A percentile compares a stretch with the other conserved stretches of the same genome.
These are phyloP conservation scores for Colletotrichum incanum DNA, from an alignment of 2,329 filamentous ascomycete genomes.

Conservation along the genomic window DNA sequence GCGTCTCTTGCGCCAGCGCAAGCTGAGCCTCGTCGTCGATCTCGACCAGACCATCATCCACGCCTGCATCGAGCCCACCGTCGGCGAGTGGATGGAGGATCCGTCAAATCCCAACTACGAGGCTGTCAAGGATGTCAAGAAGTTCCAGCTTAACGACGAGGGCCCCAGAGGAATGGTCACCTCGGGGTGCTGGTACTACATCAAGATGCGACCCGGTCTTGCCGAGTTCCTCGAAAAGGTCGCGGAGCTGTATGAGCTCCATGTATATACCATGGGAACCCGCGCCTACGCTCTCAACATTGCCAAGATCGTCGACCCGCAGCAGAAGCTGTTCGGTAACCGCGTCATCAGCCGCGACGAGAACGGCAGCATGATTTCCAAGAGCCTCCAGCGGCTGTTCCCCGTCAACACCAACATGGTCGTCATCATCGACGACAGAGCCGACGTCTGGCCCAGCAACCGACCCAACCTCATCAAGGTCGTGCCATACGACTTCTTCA, in stretches of 20 bases:
- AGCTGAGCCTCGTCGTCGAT: constrained; percentile 95
- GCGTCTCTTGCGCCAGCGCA: constrained; percentile 83
- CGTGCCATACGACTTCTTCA: constrained; percentile 96
- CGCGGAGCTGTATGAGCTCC: constrained; percentile 89
- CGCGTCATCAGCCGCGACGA: constrained; percentile 97
- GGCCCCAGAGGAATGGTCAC: constrained; percentile 77
- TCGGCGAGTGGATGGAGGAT: constrained; percentile 95
- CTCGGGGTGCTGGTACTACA: constrained; percentile 92
- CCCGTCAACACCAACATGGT: constrained; percentile 99
- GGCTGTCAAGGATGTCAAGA: constrained; percentile 88
- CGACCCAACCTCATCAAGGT: constrained; percentile 95
- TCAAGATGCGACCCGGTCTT: constrained; percentile 94
- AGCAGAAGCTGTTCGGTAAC: constrained; percentile 91
- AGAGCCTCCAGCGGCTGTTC: constrained; percentile 91
- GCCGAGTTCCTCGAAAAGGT: constrained; percentile 84
- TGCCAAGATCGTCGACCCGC: constrained; percentile 92
- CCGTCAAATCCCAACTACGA: constrained; percentile 90
- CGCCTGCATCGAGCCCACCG: constrained; percentile 95
- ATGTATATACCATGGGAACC: constrained; percentile 99
- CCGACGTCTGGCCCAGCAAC: constrained; percentile 95
- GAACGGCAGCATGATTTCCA: constrained; percentile 92
- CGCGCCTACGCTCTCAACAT: constrained; percentile 95
- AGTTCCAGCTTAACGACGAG: constrained; percentile 92
- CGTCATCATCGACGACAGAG: constrained; percentile 97
- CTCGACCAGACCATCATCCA: constrained; percentile 99